Evolutionary conservation across 139 green algal genomes (phyloP).

Genomic region (Tetradesmus lagerheimii): DNA sequence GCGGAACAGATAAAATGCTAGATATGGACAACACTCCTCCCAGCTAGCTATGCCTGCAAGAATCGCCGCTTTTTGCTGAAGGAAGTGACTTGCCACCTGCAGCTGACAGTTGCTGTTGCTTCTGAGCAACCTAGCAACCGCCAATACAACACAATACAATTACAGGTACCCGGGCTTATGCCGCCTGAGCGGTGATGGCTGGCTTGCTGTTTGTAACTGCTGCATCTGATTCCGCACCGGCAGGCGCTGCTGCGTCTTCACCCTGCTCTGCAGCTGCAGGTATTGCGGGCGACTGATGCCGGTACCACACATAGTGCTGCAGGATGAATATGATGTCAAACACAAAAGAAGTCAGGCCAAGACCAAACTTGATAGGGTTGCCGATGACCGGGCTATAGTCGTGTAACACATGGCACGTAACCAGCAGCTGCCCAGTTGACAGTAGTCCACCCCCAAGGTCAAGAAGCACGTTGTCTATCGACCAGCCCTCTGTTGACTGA

Average conservation of each 20-base stretch:
- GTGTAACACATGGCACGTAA: constrained; percentile 53
- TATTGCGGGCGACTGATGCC: neutral
- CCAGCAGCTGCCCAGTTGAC: constrained; percentile 63
- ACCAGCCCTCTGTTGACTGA: constrained; percentile 67
- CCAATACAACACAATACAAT: neutral
- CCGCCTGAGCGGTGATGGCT: no score
- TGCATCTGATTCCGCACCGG: neutral
- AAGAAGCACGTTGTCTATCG: constrained; percentile 66
- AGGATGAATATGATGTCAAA: constrained; percentile 78
- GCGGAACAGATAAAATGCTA: no score
- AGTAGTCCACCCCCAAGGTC: constrained; percentile 72
- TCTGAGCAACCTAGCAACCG: no score
- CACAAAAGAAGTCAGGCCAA: constrained; percentile 66
- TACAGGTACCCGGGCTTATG: neutral
- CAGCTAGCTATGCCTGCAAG: no score
- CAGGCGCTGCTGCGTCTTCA: neutral
- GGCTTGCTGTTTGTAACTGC: neutral
- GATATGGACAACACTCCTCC: no score
- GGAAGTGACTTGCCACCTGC: no score
- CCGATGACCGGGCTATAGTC: constrained; percentile 48
- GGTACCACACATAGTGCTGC: constrained; percentile 67
- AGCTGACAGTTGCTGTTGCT: no score
- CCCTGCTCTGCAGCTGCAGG: neutral
- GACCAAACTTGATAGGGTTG: constrained; percentile 75
- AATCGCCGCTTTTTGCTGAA: no score